phyloP scores from a whole-genome alignment of 2,329 filamentous ascomycete species.

The Tolypocladium cylindrosporum region DNA sequence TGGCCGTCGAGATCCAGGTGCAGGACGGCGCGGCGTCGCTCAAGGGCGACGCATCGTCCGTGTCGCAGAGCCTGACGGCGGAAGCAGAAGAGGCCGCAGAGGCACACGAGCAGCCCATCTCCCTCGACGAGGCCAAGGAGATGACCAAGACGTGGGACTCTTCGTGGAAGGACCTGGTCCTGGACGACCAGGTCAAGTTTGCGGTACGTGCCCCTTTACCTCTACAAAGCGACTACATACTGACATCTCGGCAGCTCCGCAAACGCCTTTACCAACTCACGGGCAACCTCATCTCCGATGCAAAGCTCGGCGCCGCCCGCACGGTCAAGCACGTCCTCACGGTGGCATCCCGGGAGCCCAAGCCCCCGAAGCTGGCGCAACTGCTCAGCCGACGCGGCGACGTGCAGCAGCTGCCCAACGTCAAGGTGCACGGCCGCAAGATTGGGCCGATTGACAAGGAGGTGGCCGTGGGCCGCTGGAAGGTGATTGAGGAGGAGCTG shows the following conservation, averaged over 20 bases:
- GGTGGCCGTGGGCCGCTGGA: conserved; percentile 63
- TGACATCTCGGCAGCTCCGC: conserved; percentile 48
- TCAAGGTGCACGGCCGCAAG: conserved; percentile 54
- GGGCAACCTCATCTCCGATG: conserved; percentile 66
- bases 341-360: conserved; percentile 41
- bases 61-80: conserved; percentile 22
- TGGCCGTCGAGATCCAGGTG: conserved; percentile 27
- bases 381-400: conserved; percentile 37
- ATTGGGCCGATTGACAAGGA: conserved; percentile 65
- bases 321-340: conserved; percentile 46
- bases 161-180: conserved; percentile 46
- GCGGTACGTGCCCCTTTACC: conserved; percentile 43
- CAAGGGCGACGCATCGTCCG: conserved; percentile 22
- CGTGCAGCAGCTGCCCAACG: conserved; percentile 52
- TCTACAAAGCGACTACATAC: neutral
- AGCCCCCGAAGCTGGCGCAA: conserved; percentile 53
- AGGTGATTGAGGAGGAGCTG: conserved; percentile 67
- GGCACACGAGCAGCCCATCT: conserved; percentile 11
- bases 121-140: conserved; percentile 29
- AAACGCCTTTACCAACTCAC: conserved; percentile 77
- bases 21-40: conserved; percentile 30
- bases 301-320: conserved; percentile 45
- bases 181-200: conserved; percentile 59
- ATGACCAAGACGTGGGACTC: conserved; percentile 36
- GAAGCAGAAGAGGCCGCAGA: conserved; percentile 14